Percentiles rank a stretch among this genome's conserved stretches.
phyloP scores from a whole-genome alignment of 2,329 filamentous ascomycete genomes.

The Thielaviopsis ethacetica region DNA sequence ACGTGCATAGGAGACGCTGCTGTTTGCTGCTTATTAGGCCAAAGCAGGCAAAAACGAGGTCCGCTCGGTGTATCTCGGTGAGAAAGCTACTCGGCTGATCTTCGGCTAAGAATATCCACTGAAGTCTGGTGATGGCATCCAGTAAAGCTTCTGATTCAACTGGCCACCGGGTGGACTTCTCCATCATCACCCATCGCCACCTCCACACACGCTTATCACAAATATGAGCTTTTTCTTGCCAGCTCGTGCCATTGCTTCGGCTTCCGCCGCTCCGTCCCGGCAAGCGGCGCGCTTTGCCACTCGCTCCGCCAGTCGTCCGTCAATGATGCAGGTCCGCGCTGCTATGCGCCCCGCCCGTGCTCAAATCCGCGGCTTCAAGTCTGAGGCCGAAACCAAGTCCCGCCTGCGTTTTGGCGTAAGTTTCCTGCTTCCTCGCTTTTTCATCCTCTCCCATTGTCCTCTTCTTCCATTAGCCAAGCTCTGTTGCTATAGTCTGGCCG shows the following conservation, averaged over 20 bases:
- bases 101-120: background rate
- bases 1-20: background rate
- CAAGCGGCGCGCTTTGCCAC: constrained; percentile 7
- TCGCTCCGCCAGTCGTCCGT: constrained; percentile 5
- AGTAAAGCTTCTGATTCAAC: background rate
- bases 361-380: constrained; percentile 25
- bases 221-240: constrained; percentile 2
- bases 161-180: background rate
- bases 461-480: no score
- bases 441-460: background rate
- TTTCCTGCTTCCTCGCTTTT: background rate
- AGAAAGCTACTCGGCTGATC: background rate
- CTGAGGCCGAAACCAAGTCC: constrained; percentile 42
- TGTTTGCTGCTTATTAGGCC: background rate
- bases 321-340: background rate
- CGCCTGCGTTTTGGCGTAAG: constrained; percentile 39
- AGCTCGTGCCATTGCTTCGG: background rate
- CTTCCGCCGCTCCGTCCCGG: background rate
- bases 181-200: background rate
- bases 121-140: background rate
- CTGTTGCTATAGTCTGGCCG: background rate
- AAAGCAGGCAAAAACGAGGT: constrained; percentile 1
- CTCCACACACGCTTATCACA: background rate
- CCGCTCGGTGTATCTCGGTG: constrained; percentile 10
- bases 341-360: background rate